Base-by-base conservation (phyloP, 179 eudicot species). In the Silene vulgaris region DNA sequence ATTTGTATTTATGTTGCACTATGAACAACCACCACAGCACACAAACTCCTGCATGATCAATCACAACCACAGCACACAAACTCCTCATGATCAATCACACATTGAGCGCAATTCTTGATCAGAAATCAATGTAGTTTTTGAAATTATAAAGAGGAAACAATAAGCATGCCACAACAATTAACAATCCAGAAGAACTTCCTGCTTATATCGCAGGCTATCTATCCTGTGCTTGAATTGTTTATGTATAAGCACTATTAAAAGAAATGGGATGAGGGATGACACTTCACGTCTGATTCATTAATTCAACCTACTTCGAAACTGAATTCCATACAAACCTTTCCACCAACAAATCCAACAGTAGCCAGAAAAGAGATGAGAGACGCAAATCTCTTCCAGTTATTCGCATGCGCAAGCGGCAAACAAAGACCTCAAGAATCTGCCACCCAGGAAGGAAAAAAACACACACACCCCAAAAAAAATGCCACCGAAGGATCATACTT, bases 401-500 rank as follows among this genome's bases (percentile, higher is more conserved):
- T 14, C 19, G 19, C 37, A 66, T 66, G 40, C 50, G 29, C 37
- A 64, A 64, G 16, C 28, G 7, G 12, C 45, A 35, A 35, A 21
- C 19, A 66, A 32, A 35, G 12, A 66, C 20, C 72, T 20, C 72
- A 68, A n/a, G 19, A 6, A 68, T 7, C 20, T 11, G 56, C 19
- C 32, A 52, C 5, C 17, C 59, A 11, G 1, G 12, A 43, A 8
- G 48, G 48, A 5, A 8, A 43, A 43, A 8, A 8, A 43, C 1
- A 43, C 48, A 43, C 48, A 43, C 8, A 43, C 16, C 13, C 7
- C 11, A 0, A 3, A 45, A 50, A 57, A 2, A 70, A 43, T 43
- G 59, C 32, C 71, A 37, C 71, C 9, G n/a, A 69, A 20, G 35
- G 73, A 45, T 21, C 35, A 48, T 48, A 23, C 37, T 43, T 69